Percentiles rank a stretch among this genome's conserved stretches.
Evolutionary conservation across 2,329 filamentous ascomycete species (phyloP).

Genomic region (Colletotrichum aenigma): DNA sequence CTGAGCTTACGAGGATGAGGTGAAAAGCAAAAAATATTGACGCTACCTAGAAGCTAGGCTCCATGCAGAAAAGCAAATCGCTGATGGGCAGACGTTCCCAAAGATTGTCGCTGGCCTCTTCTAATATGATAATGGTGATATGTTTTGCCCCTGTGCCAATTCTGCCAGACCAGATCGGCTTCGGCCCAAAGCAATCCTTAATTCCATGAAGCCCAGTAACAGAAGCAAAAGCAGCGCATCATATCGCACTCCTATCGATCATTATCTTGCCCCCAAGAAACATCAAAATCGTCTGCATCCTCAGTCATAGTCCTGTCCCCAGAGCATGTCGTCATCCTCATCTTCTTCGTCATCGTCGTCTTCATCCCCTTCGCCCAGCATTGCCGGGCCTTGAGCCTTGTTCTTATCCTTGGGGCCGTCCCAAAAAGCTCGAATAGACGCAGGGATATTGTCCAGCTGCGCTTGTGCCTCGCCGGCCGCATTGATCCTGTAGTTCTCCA

Average conservation of each 20-base stretch:
- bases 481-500: conserved; percentile 16
- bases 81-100: background rate
- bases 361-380: conserved; percentile 5
- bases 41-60: background rate
- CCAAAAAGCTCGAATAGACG: conserved; percentile 5
- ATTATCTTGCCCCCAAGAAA: background rate
- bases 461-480: conserved; percentile 13
- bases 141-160: background rate
- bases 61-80: background rate
- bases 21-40: background rate
- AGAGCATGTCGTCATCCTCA: background rate
- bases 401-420: background rate
- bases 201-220: background rate
- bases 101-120: background rate
- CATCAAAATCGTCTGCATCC: too few species aligned
- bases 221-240: background rate
- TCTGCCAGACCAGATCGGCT: background rate
- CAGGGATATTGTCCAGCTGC: conserved; percentile 1
- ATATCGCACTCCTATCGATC: background rate
- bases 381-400: conserved; percentile 7
- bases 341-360: background rate
- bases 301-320: background rate
- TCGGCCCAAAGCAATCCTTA: background rate
- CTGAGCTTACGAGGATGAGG: conserved; percentile 3
- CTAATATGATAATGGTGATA: background rate